These are phyloP conservation scores for Astrephomene gubernaculifera DNA, from an alignment of 139 green algal species.

Conservation along the genomic window DNA sequence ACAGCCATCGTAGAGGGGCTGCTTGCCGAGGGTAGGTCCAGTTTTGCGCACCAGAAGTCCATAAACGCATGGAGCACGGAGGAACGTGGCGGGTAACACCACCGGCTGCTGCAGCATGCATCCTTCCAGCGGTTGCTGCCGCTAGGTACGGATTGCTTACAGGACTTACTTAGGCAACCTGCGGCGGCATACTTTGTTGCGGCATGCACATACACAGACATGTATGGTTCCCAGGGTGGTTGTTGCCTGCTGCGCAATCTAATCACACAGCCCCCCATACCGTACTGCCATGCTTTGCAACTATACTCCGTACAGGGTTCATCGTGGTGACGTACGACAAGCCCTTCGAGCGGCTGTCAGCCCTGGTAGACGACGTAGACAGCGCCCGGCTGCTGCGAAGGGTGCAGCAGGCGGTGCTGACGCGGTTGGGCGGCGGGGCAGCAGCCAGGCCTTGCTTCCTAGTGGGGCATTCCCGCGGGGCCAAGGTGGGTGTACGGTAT, in stretches of 20 bases:
- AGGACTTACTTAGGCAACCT: not conserved
- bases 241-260: no score
- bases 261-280: no score
- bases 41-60: no score
- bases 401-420: not conserved
- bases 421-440: not conserved
- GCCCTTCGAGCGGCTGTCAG: not conserved
- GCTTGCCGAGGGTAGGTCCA: not conserved
- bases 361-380: slow-evolving; percentile 16
- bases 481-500: not conserved
- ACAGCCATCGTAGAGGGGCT: not conserved
- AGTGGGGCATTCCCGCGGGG: slow-evolving; percentile 15
- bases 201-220: not conserved
- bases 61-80: no score
- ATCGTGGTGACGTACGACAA: slow-evolving; percentile 18
- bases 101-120: no score
- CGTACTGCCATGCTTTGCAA: no score
- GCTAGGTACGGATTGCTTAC: not conserved
- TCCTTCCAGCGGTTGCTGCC: no score
- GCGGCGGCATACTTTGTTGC: not conserved
- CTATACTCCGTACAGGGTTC: no score
- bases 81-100: no score
- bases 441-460: not conserved
- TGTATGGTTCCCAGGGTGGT: no score
- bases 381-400: not conserved